A percentile compares a stretch with the other conserved stretches of the same genome.
Conservation (phyloP, 345 rosid genomes). For the Stellera chamaejasme region DNA sequence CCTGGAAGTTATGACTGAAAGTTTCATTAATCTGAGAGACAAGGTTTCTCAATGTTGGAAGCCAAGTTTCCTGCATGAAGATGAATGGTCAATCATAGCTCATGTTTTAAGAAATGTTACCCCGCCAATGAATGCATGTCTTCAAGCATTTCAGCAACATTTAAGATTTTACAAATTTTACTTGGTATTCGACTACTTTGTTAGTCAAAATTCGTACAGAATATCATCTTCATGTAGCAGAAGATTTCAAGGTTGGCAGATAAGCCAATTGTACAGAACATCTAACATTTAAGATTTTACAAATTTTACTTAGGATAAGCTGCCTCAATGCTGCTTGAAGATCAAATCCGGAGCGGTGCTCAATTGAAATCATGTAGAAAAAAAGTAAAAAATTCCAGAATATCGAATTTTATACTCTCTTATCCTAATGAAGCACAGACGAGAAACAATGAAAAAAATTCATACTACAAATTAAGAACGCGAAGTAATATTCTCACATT, state of each 20-base stretch:
- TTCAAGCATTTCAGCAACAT: neutral
- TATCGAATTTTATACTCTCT: too few relatives aligned
- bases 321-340: too few relatives aligned
- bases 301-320: too few relatives aligned
- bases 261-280: too few relatives aligned
- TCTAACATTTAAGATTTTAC: neutral
- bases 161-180: neutral
- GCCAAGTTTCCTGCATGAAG: conserved; percentile 67
- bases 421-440: too few relatives aligned
- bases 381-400: too few relatives aligned
- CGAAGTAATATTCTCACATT: conserved; percentile 36
- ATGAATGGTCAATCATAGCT: neutral
- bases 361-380: too few relatives aligned
- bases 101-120: neutral
- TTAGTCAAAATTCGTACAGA: too few relatives aligned
- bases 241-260: too few relatives aligned
- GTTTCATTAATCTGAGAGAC: conserved; percentile 77
- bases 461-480: conserved; percentile 3
- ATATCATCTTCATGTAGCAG: too few relatives aligned
- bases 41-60: conserved; percentile 77
- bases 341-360: too few relatives aligned
- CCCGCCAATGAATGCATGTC: neutral
- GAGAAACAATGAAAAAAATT: neutral
- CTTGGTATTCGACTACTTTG: too few relatives aligned
- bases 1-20: conserved; percentile 79